phyloP scores from a whole-genome alignment of 2,329 filamentous ascomycete species.

The Cyphellophora europaea region DNA sequence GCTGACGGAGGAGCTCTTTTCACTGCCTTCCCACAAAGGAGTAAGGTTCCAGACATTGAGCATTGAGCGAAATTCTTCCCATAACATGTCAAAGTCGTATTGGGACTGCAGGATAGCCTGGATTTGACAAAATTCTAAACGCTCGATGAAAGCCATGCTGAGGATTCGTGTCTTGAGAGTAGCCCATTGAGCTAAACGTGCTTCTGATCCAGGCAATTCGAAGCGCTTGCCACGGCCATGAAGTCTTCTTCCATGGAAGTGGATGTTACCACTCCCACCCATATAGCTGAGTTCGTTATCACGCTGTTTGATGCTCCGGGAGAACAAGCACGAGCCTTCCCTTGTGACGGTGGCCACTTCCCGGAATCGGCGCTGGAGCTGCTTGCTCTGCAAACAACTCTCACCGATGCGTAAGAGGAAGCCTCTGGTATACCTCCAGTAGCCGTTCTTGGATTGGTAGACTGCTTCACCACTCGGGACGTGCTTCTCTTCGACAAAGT shows the following conservation, averaged over 20 bases:
- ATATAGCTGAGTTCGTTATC: neutral
- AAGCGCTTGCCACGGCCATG: neutral
- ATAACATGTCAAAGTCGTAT: neutral
- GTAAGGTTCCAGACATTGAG: neutral
- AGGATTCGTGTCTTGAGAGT: neutral
- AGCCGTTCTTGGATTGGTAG: slow-evolving; percentile 18
- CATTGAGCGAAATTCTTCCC: neutral
- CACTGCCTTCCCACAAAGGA: neutral
- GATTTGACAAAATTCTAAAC: neutral
- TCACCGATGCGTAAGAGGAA: slow-evolving; percentile 10
- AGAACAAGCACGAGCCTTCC: neutral
- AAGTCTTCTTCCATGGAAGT: no score
- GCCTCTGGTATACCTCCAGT: slow-evolving; percentile 13
- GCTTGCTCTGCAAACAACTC: slow-evolving; percentile 3
- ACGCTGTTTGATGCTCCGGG: neutral
- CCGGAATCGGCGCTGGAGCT: neutral
- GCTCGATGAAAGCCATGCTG: neutral
- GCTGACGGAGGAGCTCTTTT: no score
- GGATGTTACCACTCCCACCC: neutral
- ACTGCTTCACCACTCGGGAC: slow-evolving; percentile 14
- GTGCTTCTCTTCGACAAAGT: slow-evolving; percentile 8
- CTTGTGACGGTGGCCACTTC: neutral
- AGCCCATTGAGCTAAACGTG: neutral
- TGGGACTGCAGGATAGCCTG: neutral
- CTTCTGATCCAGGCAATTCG: neutral